Base-by-base conservation (phyloP, 352 stramenopile species). In the Peronospora belbahrii region DNA sequence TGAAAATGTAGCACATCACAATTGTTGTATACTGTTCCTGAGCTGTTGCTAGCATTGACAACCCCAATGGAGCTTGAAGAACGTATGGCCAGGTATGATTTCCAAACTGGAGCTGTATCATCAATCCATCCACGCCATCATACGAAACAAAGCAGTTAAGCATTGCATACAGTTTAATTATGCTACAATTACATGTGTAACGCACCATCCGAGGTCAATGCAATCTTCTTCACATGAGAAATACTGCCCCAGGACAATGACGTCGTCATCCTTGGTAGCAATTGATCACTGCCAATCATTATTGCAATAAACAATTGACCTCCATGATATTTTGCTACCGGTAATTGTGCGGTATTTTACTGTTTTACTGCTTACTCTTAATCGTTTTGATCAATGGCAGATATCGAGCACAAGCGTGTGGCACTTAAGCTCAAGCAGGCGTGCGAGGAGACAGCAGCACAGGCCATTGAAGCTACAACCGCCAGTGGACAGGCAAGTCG, bases 391-490 rank as follows among this genome's bases (percentile, higher is more conserved):
- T 42, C 35, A 10, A 43, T 88, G 77, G 74, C 74, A 6, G 73
- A 86, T 56, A 58, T 70, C 6, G 72, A 86, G 19, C 65, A 89
- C 40, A 73, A 73, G 45, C 71, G 70, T 41, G 70, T 88, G 14
- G 81, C 81, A 34, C 61, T 78, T 52, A 64, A 68, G 40, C 74
- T 92, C 14, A 88, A 88, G 59, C 58, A 79, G 50, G 81, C 81
- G 27, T 92, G 81, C 42, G 77, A 88, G 61, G 81, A 92, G 61
- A 88, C 81, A 2, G 81, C 81, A 22, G 60, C 48, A n/a, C 77
- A 92, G 56, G 81, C 81, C 28, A 84, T 92, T 39, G 72, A 65
- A 6, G 81, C 81, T 8, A 89, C 81, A 10, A 83, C 58, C 0
- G 69, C 60, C 18, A 83, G 69, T 4, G 81, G 81, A 2, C 77